phyloP scores from a whole-genome alignment of 2,329 filamentous ascomycete species.

The Fusarium verrucosum region DNA sequence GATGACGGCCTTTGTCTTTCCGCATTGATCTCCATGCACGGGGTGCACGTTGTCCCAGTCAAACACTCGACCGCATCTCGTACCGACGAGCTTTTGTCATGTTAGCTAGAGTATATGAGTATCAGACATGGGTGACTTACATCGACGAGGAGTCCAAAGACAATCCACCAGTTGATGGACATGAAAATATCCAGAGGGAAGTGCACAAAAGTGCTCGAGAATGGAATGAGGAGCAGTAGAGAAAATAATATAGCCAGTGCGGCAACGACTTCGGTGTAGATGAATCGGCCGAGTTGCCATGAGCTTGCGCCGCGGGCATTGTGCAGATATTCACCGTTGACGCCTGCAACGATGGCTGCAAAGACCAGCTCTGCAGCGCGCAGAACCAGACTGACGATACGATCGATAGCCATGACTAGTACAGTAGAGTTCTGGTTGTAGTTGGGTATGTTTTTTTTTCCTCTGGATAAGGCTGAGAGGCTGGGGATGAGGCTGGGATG shows the following conservation, averaged over 20 bases:
- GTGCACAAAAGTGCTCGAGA: conserved; percentile 71
- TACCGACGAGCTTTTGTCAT: conserved; percentile 51
- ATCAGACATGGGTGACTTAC: conserved; percentile 51
- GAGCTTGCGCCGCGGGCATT: conserved; percentile 54
- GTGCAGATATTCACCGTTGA: conserved; percentile 74
- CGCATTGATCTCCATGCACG: conserved; percentile 61
- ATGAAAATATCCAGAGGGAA: conserved; percentile 77
- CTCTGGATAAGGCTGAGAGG: background rate
- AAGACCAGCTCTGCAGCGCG: conserved; percentile 68
- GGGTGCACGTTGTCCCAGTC: conserved; percentile 66
- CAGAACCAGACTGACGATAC: conserved; percentile 52
- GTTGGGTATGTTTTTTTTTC: background rate
- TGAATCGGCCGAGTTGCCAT: conserved; percentile 70
- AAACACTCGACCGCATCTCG: conserved; percentile 66
- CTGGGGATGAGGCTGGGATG: no score
- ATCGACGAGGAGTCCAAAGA: conserved; percentile 72
- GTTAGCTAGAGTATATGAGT: background rate
- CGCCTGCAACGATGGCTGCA: conserved; percentile 75
- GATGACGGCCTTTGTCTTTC: conserved; percentile 74
- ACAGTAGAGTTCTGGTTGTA: background rate
- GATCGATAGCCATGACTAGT: conserved; percentile 51
- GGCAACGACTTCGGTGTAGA: conserved; percentile 79
- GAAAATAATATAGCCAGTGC: conserved; percentile 74
- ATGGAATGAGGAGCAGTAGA: conserved; percentile 77
- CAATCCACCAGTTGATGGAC: conserved; percentile 74